phyloP scores from a whole-genome alignment of 129 eudicot species.

The Lactuca saligna region DNA sequence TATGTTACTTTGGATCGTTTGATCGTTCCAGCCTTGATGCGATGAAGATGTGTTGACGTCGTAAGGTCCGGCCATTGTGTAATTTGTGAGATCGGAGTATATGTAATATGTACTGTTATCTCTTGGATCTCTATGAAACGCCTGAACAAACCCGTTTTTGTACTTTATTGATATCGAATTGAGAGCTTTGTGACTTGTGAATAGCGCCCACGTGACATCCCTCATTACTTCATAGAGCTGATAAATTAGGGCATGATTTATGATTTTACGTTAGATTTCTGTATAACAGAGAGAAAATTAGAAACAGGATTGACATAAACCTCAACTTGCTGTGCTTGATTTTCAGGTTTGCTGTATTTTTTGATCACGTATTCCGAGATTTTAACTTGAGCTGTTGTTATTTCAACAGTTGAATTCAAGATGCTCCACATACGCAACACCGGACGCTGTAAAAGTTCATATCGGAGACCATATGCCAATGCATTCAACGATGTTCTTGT shows the following conservation, averaged over 20 bases:
- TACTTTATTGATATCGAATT: conserved; percentile 79
- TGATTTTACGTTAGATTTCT: conserved; percentile 14
- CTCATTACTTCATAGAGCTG: conserved; percentile 89
- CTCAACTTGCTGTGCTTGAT: conserved; percentile 93
- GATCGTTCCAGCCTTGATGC: conserved; percentile 87
- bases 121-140: conserved; percentile 89
- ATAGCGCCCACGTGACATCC: conserved; percentile 91
- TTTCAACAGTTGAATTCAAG: conserved; percentile 82
- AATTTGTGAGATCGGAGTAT: conserved; percentile 80
- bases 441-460: conserved; percentile 87
- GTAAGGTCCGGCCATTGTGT: conserved; percentile 60
- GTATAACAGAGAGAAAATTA: not conserved
- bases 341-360: conserved; percentile 62
- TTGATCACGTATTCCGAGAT: conserved; percentile 74
- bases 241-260: conserved; percentile 15
- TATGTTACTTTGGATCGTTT: conserved; percentile 60
- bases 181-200: conserved; percentile 86
- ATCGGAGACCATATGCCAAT: conserved; percentile 80
- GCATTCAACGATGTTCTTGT: conserved; percentile 75
- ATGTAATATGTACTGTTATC: conserved; percentile 84
- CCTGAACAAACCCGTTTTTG: conserved; percentile 94
- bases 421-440: conserved; percentile 88
- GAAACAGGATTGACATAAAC: conserved; percentile 37
- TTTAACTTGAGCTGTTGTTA: conserved; percentile 91
- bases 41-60: conserved; percentile 46